A percentile compares a stretch with the other conserved stretches of the same genome.
Evolutionary conservation across 2,329 filamentous ascomycete genomes (phyloP).

Genomic region (Clonostachys rosea): DNA sequence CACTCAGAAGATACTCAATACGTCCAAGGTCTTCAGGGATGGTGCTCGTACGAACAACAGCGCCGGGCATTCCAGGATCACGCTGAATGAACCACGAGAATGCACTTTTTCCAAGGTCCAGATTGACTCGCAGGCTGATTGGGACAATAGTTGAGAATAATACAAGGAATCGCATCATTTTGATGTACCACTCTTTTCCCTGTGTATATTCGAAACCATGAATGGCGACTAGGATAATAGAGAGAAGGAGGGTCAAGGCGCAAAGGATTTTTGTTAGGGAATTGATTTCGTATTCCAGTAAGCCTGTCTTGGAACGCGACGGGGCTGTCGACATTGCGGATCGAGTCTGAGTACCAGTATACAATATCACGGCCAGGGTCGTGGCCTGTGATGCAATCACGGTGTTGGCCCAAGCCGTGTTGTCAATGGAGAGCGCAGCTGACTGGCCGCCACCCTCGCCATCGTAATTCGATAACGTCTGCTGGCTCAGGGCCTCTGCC

Average conservation of each 20-base stretch:
- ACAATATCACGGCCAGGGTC: slow-evolving; percentile 85
- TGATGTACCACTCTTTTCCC: slow-evolving; percentile 81
- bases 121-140: slow-evolving; percentile 91
- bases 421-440: slow-evolving; percentile 83
- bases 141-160: slow-evolving; percentile 99
- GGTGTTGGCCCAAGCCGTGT: slow-evolving; percentile 98
- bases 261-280: slow-evolving; percentile 95
- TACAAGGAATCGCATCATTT: slow-evolving; percentile 96
- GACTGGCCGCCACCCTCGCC: slow-evolving; percentile 43
- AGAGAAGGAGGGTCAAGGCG: slow-evolving; percentile 78
- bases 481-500: slow-evolving; percentile 39
- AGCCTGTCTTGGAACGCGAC: slow-evolving; percentile 87
- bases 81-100: slow-evolving; percentile 95
- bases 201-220: slow-evolving; percentile 71
- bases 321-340: slow-evolving; percentile 90
- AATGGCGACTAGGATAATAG: slow-evolving; percentile 81
- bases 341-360: slow-evolving; percentile 90
- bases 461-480: slow-evolving; percentile 15
- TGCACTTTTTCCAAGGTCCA: slow-evolving; percentile 95
- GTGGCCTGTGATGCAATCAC: slow-evolving; percentile 90
- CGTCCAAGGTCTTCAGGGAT: slow-evolving; percentile 95
- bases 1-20: slow-evolving; percentile 92
- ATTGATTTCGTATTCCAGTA: slow-evolving; percentile 96
- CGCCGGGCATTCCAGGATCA: slow-evolving; percentile 84
- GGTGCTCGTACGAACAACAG: slow-evolving; percentile 92